Conservation (phyloP, 495 filamentous ascomycete genomes). For the Poronia punctata region DNA sequence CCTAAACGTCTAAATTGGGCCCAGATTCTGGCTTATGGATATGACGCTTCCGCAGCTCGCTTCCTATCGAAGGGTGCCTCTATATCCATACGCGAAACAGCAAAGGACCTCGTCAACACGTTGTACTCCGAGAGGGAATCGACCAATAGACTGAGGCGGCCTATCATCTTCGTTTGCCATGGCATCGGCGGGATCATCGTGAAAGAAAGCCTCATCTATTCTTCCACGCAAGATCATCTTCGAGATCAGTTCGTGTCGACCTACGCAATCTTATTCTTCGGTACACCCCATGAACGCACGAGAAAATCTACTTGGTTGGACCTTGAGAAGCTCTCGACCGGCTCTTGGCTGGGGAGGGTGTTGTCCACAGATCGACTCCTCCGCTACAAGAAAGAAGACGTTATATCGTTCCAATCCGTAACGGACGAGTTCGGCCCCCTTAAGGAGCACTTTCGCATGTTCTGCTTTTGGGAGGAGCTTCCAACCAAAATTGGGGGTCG, state of each 20-base stretch:
- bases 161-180: conserved; percentile 22
- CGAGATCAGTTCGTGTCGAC: conserved; percentile 10
- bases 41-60: conserved; percentile 17
- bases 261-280: conserved; percentile 18
- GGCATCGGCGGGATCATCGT: conserved; percentile 17
- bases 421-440: conserved; percentile 1
- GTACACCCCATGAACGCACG: conserved; percentile 20
- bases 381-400: background rate
- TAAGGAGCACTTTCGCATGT: background rate
- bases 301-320: background rate
- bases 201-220: conserved; percentile 14
- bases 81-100: conserved; percentile 6
- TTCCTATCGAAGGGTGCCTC: conserved; percentile 6
- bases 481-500: background rate
- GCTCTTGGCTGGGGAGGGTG: background rate
- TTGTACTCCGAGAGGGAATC: conserved; percentile 1
- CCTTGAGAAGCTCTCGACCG: background rate
- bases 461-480: conserved; percentile 4
- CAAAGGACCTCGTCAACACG: conserved; percentile 4
- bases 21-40: conserved; percentile 22
- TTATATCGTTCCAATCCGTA: conserved; percentile 1
- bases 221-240: conserved; percentile 8
- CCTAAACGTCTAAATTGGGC: conserved; percentile 13
- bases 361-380: background rate
- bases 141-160: conserved; percentile 6